Evolutionary conservation across 192 early-diverging fungal genomes (phyloP).

Genomic region (Phlyctochytrium bullatum): DNA sequence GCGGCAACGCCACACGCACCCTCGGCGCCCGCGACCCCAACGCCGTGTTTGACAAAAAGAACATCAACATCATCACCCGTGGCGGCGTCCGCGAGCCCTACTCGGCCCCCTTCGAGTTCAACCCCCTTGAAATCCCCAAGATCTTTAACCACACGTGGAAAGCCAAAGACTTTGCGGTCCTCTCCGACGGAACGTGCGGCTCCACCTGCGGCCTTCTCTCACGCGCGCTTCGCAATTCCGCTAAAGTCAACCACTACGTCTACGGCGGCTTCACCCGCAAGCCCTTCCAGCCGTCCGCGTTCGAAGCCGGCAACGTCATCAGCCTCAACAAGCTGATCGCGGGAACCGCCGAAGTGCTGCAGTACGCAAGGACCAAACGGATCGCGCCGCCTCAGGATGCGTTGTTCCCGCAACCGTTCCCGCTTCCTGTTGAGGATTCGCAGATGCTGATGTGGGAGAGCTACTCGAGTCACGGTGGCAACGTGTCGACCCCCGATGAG

Average conservation of each 20-base stretch:
- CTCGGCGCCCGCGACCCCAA: no score
- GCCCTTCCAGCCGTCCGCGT: constrained; percentile 12
- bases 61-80: no score
- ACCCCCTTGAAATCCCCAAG: no score
- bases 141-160: no score
- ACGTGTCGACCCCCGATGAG: constrained; percentile 5
- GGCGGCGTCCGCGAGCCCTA: no score
- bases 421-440: not conserved
- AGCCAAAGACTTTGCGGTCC: not conserved
- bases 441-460: constrained; percentile 7
- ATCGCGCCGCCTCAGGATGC: not conserved
- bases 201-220: not conserved
- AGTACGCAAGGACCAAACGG: not conserved
- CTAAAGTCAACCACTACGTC: not conserved
- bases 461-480: not conserved
- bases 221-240: not conserved
- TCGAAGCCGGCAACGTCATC: constrained; percentile 11
- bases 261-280: constrained; percentile 5
- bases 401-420: not conserved
- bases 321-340: not conserved
- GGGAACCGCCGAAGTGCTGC: not conserved
- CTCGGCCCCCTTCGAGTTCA: no score
- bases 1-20: no score
- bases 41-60: no score
- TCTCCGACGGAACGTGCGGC: constrained; percentile 11